Conservation (phyloP, 345 rosid genomes). For the Brassica rapa region DNA sequence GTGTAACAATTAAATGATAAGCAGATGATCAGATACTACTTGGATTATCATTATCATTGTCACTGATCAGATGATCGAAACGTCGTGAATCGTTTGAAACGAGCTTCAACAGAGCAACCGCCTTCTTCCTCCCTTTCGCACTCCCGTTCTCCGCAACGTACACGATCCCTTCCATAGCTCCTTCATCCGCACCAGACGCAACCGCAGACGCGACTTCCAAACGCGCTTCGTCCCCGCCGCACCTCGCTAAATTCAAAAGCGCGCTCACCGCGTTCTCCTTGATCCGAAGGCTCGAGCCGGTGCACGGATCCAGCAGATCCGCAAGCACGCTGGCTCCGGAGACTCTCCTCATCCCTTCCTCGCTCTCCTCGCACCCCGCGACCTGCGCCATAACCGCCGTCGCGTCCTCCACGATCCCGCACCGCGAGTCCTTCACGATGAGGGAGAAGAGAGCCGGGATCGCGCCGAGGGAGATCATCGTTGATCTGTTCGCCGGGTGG, state of each 20-base stretch:
- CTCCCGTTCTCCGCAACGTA: constrained; percentile 63
- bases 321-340: constrained; percentile 60
- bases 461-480: constrained; percentile 68
- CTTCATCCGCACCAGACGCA: constrained; percentile 41
- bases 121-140: constrained; percentile 69
- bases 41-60: neutral
- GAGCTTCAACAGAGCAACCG: constrained; percentile 52
- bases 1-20: neutral
- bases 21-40: neutral
- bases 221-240: constrained; percentile 54
- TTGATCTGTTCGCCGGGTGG: constrained; percentile 62
- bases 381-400: constrained; percentile 89
- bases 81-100: constrained; percentile 42
- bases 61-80: constrained; percentile 33
- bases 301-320: constrained; percentile 73
- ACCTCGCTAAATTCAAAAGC: constrained; percentile 66
- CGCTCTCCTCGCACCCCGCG: constrained; percentile 89
- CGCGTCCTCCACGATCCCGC: constrained; percentile 89
- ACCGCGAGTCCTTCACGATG: constrained; percentile 70
- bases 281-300: constrained; percentile 62
- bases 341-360: constrained; percentile 57
- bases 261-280: constrained; percentile 83
- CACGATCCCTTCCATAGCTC: constrained; percentile 59
- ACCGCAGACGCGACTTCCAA: constrained; percentile 52
- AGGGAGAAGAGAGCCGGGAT: constrained; percentile 61